Conservation (phyloP, 495 filamentous ascomycete species). For the Talaromyces nanjingensis region DNA sequence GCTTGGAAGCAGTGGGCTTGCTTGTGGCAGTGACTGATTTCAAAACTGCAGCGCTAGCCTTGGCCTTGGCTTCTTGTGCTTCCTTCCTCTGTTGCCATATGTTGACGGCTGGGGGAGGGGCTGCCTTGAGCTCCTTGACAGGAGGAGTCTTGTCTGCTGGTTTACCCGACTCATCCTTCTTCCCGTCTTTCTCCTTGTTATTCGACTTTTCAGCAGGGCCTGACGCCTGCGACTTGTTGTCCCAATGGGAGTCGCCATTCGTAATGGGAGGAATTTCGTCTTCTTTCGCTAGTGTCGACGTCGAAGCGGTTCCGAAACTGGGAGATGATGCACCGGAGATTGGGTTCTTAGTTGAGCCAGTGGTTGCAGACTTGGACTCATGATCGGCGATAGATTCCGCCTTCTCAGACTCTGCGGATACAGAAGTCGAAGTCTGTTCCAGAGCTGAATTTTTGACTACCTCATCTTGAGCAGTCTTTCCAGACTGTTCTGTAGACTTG, state of each 20-base stretch:
- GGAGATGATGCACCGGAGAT: slow-evolving; percentile 60
- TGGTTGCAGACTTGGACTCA: slow-evolving; percentile 25
- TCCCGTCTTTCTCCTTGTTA: slow-evolving; percentile 37
- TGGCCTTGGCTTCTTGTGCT: slow-evolving; percentile 59
- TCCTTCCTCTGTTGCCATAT: slow-evolving; percentile 74
- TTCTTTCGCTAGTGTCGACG: slow-evolving; percentile 61
- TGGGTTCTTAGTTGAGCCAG: slow-evolving; percentile 23
- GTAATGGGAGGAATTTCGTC: slow-evolving; percentile 58
- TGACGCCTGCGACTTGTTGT: slow-evolving; percentile 58
- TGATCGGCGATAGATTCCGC: slow-evolving; percentile 18
- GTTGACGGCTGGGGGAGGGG: slow-evolving; percentile 75
- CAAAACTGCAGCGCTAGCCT: slow-evolving; percentile 32
- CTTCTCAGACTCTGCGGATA: slow-evolving; percentile 21
- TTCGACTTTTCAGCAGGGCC: slow-evolving; percentile 22
- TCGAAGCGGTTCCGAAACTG: slow-evolving; percentile 58
- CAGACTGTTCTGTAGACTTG: slow-evolving; percentile 25
- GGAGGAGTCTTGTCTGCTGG: slow-evolving; percentile 43
- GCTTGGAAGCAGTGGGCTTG: slow-evolving; percentile 29
- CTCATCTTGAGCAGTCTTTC: slow-evolving; percentile 15
- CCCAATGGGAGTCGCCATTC: slow-evolving; percentile 60
- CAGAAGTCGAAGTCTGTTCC: slow-evolving; percentile 12
- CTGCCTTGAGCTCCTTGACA: slow-evolving; percentile 66
- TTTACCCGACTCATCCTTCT: slow-evolving; percentile 28
- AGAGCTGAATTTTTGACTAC: slow-evolving; percentile 3
- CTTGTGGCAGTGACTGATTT: slow-evolving; percentile 17